Percentiles rank a stretch among this genome's conserved stretches.
Evolutionary conservation across 139 green algal genomes (phyloP).

Genomic region (Tetraselmis chui): DNA sequence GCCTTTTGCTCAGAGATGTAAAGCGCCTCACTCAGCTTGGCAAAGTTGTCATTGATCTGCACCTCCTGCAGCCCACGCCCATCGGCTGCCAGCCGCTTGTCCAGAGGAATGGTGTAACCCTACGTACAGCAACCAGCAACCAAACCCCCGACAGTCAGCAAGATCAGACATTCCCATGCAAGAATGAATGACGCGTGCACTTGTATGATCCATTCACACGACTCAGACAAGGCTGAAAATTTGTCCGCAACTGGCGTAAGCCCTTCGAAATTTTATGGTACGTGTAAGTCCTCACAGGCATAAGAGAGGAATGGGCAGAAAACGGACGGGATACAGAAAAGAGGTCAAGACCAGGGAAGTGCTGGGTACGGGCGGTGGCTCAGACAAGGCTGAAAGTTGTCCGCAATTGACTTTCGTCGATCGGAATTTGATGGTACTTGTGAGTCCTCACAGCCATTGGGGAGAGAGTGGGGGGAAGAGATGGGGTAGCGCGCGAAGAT

Average conservation of each 20-base stretch:
- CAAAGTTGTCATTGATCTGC: slow-evolving; percentile 93
- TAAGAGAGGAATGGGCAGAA: neutral
- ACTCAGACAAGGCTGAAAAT: neutral
- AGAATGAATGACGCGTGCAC: no score
- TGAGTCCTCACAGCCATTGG: neutral
- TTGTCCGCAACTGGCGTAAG: neutral
- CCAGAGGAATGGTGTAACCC: slow-evolving; percentile 98
- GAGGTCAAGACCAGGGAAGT: neutral
- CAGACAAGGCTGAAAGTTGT: neutral
- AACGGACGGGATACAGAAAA: no score
- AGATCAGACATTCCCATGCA: slow-evolving; percentile 7
- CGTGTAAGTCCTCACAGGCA: neutral
- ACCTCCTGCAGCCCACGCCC: slow-evolving; percentile 91
- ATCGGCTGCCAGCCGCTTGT: slow-evolving; percentile 97
- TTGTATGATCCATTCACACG: no score
- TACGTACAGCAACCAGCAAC: slow-evolving; percentile 34
- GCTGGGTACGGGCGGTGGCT: neutral
- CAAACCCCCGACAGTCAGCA: neutral
- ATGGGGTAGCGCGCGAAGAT: no score
- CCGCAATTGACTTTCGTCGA: neutral
- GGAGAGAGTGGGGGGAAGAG: no score
- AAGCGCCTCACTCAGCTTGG: slow-evolving; percentile 83
- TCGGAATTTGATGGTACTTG: neutral
- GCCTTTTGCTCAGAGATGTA: slow-evolving; percentile 93
- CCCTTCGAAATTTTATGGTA: neutral